These are phyloP conservation scores for Sarocladium kiliense DNA, from an alignment of 2,329 filamentous ascomycete species.

Conservation along the genomic window DNA sequence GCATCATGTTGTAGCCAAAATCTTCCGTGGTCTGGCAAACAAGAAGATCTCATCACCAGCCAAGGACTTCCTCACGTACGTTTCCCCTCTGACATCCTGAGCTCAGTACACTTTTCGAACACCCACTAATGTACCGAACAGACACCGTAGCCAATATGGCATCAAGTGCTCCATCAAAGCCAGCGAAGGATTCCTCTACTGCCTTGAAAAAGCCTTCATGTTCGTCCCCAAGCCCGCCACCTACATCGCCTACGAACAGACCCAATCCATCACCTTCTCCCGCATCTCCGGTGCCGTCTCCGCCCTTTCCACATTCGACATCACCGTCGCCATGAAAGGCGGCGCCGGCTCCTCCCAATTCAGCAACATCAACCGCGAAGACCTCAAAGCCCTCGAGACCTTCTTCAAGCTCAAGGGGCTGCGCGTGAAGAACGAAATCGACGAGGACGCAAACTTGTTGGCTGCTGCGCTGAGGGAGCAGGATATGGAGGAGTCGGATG, in stretches of 20 bases:
- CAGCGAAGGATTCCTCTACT: conserved; percentile 95
- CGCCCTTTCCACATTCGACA: conserved; percentile 93
- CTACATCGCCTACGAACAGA: conserved; percentile 93
- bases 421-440: conserved; percentile 97
- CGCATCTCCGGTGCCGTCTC: conserved; percentile 92
- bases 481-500: conserved; percentile 67
- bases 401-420: conserved; percentile 97
- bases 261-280: conserved; percentile 87
- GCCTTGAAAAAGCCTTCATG: conserved; percentile 96
- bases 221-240: conserved; percentile 98
- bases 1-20: conserved; percentile 88
- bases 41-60: conserved; percentile 94
- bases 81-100: conserved; percentile 13
- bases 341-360: conserved; percentile 89
- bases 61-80: conserved; percentile 80
- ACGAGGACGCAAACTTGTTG: conserved; percentile 79
- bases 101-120: neutral
- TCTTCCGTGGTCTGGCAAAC: conserved; percentile 89
- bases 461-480: conserved; percentile 80
- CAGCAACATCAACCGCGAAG: conserved; percentile 98
- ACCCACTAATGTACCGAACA: conserved; percentile 27
- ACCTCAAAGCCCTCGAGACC: conserved; percentile 90
- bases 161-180: conserved; percentile 99
- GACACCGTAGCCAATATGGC: conserved; percentile 86
- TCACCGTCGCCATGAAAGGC: conserved; percentile 84